Evolutionary conservation across 2,329 filamentous ascomycete species (phyloP), one percentile per base, ranked within the genome.

Genomic region (Cladosporium sp.): DNA sequence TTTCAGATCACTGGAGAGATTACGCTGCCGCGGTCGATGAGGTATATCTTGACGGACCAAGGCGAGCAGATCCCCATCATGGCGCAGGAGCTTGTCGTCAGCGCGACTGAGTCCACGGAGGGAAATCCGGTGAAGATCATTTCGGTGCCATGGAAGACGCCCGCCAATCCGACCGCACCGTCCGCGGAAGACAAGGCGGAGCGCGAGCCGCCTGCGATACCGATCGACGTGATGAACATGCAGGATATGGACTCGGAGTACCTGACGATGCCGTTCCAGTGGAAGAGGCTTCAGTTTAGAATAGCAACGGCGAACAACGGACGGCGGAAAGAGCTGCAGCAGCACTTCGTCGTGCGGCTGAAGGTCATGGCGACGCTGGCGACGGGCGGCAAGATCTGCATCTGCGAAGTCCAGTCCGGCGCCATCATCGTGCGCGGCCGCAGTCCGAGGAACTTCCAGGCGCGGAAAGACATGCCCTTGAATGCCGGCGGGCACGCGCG

Each of bases 241-340:
- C 77, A 83, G 57, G 79, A 95, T 34, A 71, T 82, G 60, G 87
- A 92, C 51, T 86, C 87, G 6, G 91, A 95, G 59, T 92, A 87
- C 59, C 88, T 89, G 13, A 90, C 88, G 42, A 95, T 95, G 63
- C 91, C 91, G 4, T 91, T 97, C 58, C 89, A 90, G 43, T 97
- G 92, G 89, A 90, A 93, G 63, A 81, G 92, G 54, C 73, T 97
- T 56, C 92, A 97, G 64, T 97, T 97, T 66, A 81, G 92, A 62
- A 95, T 92, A 68, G 92, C 92, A 14, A 97, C 92, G 8, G 92
- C 92, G 53, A 97, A 97, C 72, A 97, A 97, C 67, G 92, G 92
- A 9, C 83, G 92, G 55, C 80, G 92, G 57, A 95, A 95, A 73
- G 92, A 97, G 68, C 79, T 97, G 43, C 92, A 97, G 67, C 92